Evolutionary conservation across 352 stramenopile genomes (phyloP).

Genomic region (Globisporangium parvum): DNA sequence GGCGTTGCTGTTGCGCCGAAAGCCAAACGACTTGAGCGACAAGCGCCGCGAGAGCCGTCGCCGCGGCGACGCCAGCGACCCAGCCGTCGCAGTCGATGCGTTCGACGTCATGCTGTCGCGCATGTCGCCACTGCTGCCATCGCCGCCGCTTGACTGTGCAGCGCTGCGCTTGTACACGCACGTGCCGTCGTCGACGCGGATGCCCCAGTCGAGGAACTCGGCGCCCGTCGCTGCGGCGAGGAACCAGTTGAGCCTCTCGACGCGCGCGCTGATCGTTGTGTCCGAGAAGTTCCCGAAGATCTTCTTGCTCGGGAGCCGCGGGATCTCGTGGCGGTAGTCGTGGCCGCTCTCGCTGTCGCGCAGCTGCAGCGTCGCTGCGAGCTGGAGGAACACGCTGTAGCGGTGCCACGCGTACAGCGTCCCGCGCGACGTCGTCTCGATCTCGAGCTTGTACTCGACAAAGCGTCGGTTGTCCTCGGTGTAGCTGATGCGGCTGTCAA

Average conservation of each 20-base stretch:
- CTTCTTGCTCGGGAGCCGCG: constrained; percentile 37
- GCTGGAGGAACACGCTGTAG: constrained; percentile 40
- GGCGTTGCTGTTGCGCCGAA: constrained; percentile 21
- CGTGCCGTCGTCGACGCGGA: constrained; percentile 40
- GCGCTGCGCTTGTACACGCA: constrained; percentile 43
- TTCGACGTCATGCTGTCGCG: constrained; percentile 15
- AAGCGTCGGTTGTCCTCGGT: constrained; percentile 15
- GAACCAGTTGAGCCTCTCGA: constrained; percentile 43
- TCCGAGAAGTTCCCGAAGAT: constrained; percentile 34
- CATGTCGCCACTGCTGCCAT: neutral
- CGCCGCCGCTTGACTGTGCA: constrained; percentile 6
- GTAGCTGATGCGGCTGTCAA: constrained; percentile 15
- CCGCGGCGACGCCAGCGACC: constrained; percentile 12
- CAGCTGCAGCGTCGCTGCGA: constrained; percentile 30
- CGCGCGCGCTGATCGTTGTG: constrained; percentile 33
- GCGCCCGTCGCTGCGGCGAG: constrained; percentile 31
- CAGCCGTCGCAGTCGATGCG: constrained; percentile 14
- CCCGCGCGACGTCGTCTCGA: constrained; percentile 36
- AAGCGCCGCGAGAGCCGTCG: constrained; percentile 21
- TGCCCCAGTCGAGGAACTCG: constrained; percentile 43
- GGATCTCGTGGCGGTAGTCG: constrained; percentile 20
- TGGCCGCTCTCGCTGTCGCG: constrained; percentile 32
- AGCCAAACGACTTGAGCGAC: constrained; percentile 25
- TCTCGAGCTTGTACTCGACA: constrained; percentile 49
- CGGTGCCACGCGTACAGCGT: constrained; percentile 43